Percentiles rank a stretch among this genome's conserved stretches.
Conservation (phyloP, 805 yeast species). For the Ogataea nakhonphanomensis region DNA sequence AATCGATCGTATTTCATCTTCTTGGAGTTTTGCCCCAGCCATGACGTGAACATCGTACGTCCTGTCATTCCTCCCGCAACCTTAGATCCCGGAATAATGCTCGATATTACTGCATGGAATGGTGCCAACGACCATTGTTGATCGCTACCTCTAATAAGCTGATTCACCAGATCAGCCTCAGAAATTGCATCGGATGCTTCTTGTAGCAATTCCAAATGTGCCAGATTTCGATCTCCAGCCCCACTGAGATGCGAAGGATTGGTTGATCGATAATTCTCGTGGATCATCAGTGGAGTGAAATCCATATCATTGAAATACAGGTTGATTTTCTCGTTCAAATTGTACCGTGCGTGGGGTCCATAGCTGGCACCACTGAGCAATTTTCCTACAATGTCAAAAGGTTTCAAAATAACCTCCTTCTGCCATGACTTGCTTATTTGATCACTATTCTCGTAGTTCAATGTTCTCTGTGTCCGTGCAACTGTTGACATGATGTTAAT, state of each 20-base stretch:
- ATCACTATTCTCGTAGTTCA: constrained; percentile 62
- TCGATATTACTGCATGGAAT: constrained; percentile 80
- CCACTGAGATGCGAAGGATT: constrained; percentile 42
- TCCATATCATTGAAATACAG: constrained; percentile 92
- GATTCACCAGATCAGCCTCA: constrained; percentile 77
- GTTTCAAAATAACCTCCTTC: constrained; percentile 85
- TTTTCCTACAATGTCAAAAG: constrained; percentile 81
- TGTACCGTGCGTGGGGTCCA: constrained; percentile 46
- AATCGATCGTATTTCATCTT: constrained; percentile 71
- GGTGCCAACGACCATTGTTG: constrained; percentile 96
- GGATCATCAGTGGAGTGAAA: constrained; percentile 92
- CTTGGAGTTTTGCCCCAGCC: constrained; percentile 90
- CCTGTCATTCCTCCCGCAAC: constrained; percentile 70
- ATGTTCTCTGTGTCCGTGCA: constrained; percentile 62
- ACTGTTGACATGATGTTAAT: constrained; percentile 85
- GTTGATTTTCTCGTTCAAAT: constrained; percentile 78
- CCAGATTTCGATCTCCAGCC: constrained; percentile 34
- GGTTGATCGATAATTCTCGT: constrained; percentile 81
- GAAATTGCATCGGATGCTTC: constrained; percentile 85
- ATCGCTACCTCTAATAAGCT: constrained; percentile 80
- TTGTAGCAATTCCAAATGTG: constrained; percentile 61
- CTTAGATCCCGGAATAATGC: constrained; percentile 72
- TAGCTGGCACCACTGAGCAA: constrained; percentile 61
- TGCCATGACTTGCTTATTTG: constrained; percentile 72
- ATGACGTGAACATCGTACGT: constrained; percentile 74